phyloP scores from a whole-genome alignment of 352 stramenopile species.

The Globisporangium abappressorium region DNA sequence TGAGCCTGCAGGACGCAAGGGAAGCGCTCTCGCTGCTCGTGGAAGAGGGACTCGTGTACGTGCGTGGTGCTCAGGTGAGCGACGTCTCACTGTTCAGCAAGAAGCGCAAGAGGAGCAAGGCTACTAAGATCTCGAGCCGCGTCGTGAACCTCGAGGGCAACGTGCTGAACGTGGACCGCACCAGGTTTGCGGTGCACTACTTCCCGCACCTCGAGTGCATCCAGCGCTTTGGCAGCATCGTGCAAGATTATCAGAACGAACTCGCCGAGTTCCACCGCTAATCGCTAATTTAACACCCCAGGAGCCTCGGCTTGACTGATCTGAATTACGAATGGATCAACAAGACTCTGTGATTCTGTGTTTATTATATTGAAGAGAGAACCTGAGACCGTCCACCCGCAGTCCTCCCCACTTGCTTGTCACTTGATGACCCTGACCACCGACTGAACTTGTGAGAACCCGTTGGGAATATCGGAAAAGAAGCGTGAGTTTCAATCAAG shows the following conservation, averaged over 20 bases:
- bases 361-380: no score
- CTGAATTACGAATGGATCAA: no score
- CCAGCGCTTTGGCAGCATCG: slow-evolving; percentile 73
- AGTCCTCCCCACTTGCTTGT: no score
- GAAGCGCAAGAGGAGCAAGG: slow-evolving; percentile 10
- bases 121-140: slow-evolving; percentile 8
- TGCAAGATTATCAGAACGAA: slow-evolving; percentile 71
- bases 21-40: slow-evolving; percentile 68
- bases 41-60: slow-evolving; percentile 71
- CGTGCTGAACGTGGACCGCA: slow-evolving; percentile 48
- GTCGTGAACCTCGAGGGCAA: slow-evolving; percentile 41
- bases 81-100: slow-evolving; percentile 30
- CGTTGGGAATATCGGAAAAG: no score
- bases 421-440: neutral
- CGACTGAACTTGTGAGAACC: neutral
- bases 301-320: neutral
- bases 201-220: slow-evolving; percentile 81
- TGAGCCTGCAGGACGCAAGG: slow-evolving; percentile 71
- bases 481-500: no score
- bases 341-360: no score
- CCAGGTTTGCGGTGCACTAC: slow-evolving; percentile 53
- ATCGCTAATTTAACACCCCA: neutral
- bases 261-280: slow-evolving; percentile 23
- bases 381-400: no score
- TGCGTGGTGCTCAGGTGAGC: slow-evolving; percentile 28